These are phyloP conservation scores for Sonneratia alba DNA, from an alignment of 345 rosid species.

Conservation along the genomic window DNA sequence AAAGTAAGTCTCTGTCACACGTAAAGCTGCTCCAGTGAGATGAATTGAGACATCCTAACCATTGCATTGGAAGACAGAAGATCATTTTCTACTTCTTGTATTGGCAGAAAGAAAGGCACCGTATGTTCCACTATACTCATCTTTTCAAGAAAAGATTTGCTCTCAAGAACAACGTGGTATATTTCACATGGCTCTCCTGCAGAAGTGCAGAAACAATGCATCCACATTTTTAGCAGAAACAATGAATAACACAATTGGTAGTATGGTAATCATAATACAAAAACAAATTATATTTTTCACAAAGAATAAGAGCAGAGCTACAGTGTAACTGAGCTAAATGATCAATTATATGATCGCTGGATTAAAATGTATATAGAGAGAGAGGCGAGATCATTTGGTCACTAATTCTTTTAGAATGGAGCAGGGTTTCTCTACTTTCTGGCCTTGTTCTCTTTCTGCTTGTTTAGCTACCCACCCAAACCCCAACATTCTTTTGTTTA, in stretches of 20 bases:
- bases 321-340: background rate
- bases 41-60: slow-evolving; percentile 37
- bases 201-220: slow-evolving; percentile 8
- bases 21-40: slow-evolving; percentile 5
- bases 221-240: background rate
- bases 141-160: slow-evolving; percentile 90
- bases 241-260: background rate
- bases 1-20: background rate
- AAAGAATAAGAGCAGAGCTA: background rate
- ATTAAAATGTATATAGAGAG: background rate
- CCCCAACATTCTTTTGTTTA: background rate
- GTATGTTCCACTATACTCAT: slow-evolving; percentile 93
- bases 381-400: background rate
- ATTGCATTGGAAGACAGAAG: slow-evolving; percentile 82
- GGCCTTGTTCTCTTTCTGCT: background rate
- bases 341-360: background rate
- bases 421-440: background rate
- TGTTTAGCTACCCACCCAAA: background rate
- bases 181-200: slow-evolving; percentile 80
- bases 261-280: background rate
- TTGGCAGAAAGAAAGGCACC: slow-evolving; percentile 85
- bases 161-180: slow-evolving; percentile 84
- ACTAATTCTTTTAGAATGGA: background rate
- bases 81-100: slow-evolving; percentile 82
- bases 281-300: background rate